phyloP scores from a whole-genome alignment of 345 rosid species.

The Mercurialis annua region DNA sequence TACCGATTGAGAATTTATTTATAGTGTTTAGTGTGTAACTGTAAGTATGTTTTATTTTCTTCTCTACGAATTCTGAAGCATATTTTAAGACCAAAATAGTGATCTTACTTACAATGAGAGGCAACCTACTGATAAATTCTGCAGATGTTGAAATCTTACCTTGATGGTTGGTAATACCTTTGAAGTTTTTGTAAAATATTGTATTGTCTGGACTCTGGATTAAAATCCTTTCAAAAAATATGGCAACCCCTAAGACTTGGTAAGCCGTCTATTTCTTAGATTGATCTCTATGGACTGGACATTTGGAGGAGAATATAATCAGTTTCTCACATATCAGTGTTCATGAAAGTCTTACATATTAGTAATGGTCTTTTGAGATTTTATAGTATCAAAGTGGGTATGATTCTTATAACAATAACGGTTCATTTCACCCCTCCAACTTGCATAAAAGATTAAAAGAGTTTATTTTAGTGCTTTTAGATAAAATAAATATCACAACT shows the following conservation, averaged over 20 bases:
- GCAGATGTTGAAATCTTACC: conserved; percentile 3
- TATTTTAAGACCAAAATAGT: too few relatives aligned
- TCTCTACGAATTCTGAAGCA: too few relatives aligned
- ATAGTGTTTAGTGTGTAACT: too few relatives aligned
- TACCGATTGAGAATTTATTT: too few relatives aligned
- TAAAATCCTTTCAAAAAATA: background rate
- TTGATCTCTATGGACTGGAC: background rate
- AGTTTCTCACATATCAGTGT: too few relatives aligned
- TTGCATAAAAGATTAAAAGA: too few relatives aligned
- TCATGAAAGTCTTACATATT: background rate
- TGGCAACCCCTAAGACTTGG: background rate
- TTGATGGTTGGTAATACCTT: background rate
- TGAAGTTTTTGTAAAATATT: background rate
- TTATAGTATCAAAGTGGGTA: background rate
- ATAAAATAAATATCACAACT: too few relatives aligned
- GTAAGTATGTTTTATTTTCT: too few relatives aligned
- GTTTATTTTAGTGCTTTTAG: too few relatives aligned
- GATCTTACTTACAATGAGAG: too few relatives aligned
- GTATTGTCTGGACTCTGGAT: background rate
- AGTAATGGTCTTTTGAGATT: background rate
- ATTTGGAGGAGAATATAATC: background rate
- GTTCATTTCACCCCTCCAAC: too few relatives aligned
- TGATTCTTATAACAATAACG: too few relatives aligned
- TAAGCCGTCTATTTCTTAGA: background rate
- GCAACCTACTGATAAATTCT: background rate